A percentile compares a stretch with the other conserved stretches of the same genome.
Evolutionary conservation across 2,329 filamentous ascomycete genomes (phyloP).

Genomic region (Penicillium expansum): DNA sequence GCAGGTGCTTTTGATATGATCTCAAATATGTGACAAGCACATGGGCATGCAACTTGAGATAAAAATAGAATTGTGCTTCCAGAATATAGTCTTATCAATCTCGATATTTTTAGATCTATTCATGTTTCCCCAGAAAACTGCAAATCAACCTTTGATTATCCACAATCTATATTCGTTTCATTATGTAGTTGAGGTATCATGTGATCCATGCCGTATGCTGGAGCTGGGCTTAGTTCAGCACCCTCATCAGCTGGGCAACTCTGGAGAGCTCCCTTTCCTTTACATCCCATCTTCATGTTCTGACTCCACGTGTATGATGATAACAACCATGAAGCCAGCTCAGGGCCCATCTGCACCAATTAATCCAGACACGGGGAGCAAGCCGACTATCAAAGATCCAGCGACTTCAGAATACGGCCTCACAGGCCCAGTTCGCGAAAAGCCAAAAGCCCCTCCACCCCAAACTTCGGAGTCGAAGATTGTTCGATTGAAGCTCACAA

Average conservation of each 20-base stretch:
- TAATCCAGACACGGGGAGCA: not conserved
- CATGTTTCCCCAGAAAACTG: no score
- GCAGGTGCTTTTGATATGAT: not conserved
- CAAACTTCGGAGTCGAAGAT: constrained; percentile 6
- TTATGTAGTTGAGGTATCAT: not conserved
- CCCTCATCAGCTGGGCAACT: not conserved
- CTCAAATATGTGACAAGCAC: not conserved
- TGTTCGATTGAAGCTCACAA: constrained; percentile 11
- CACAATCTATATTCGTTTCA: not conserved
- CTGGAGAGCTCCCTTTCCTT: not conserved
- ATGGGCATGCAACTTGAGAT: not conserved
- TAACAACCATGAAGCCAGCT: not conserved
- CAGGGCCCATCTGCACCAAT: not conserved
- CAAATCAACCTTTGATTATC: not conserved
- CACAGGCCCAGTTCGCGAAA: not conserved
- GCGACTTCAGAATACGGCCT: not conserved
- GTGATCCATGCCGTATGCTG: not conserved
- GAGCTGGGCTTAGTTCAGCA: not conserved
- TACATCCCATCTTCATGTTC: not conserved
- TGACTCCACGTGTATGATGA: not conserved
- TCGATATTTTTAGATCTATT: not conserved
- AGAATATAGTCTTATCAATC: not conserved
- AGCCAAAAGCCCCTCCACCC: not conserved
- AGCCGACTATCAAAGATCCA: not conserved
- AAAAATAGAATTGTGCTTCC: not conserved